Percentiles rank a stretch among this genome's conserved stretches.
Evolutionary conservation across 257 asterid genomes (phyloP).

Genomic region (Paulownia fortunei): DNA sequence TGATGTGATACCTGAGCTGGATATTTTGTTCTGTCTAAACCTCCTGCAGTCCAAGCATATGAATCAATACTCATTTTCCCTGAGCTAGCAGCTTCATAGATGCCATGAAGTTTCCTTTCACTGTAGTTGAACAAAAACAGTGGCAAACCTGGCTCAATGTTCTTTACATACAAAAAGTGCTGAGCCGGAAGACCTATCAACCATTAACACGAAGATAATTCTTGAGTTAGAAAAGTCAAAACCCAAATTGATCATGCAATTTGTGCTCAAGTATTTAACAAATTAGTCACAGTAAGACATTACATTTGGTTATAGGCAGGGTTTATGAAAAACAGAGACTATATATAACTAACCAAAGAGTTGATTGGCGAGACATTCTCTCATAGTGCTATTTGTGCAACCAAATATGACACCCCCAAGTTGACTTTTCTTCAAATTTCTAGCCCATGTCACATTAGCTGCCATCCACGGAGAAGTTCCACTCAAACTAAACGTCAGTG

Average conservation of each 20-base stretch:
- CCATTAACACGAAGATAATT: conserved; percentile 3
- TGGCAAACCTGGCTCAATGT: conserved; percentile 71
- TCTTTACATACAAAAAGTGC: conserved; percentile 53
- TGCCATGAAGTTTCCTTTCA: conserved; percentile 60
- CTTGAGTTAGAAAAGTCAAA: not conserved
- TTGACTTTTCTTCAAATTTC: conserved; percentile 35
- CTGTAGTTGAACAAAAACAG: conserved; percentile 67
- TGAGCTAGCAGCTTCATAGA: conserved; percentile 68
- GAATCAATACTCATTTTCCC: conserved; percentile 65
- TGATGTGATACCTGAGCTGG: conserved; percentile 65
- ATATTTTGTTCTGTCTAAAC: conserved; percentile 55
- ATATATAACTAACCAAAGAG: conserved; percentile 40
- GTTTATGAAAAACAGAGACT: not conserved
- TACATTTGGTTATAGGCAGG: not conserved
- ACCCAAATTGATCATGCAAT: not conserved
- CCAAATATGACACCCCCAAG: conserved; percentile 49
- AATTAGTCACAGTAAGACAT: not conserved
- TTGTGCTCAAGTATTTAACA: not conserved
- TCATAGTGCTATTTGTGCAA: conserved; percentile 35
- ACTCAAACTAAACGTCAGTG: conserved; percentile 8
- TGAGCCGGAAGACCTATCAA: conserved; percentile 61
- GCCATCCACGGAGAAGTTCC: conserved; percentile 31
- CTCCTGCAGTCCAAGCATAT: conserved; percentile 75
- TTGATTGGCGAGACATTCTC: conserved; percentile 34
- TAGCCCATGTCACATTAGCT: not conserved